Evolutionary conservation across 2,329 filamentous ascomycete genomes (phyloP).

Genomic region (Fusarium duplospermum): DNA sequence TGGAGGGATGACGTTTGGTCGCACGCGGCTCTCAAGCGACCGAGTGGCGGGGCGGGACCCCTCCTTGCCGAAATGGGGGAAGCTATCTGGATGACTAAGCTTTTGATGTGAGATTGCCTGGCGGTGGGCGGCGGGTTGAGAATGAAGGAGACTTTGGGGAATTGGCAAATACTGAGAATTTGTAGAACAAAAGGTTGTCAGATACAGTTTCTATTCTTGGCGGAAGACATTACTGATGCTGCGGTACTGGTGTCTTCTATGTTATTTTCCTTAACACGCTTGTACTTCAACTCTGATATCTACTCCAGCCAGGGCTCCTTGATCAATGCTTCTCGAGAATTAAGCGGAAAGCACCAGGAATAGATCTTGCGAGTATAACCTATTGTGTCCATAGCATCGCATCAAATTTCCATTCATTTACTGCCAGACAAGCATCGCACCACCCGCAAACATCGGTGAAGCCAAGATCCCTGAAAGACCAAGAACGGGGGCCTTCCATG

Average conservation of each 20-base stretch:
- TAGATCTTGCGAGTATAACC: background rate
- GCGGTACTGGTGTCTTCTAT: background rate
- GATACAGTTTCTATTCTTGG: background rate
- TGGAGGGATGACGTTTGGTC: slow-evolving; percentile 43
- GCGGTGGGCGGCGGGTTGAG: background rate
- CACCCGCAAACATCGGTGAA: background rate
- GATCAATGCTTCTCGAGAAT: background rate
- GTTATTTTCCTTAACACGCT: background rate
- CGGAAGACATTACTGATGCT: background rate
- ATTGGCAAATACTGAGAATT: background rate
- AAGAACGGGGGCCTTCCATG: background rate
- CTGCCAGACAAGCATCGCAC: background rate
- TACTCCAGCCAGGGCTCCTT: background rate
- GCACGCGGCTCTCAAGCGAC: slow-evolving; percentile 30
- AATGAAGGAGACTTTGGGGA: background rate
- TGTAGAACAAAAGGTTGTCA: background rate
- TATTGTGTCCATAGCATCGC: background rate
- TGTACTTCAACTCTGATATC: background rate
- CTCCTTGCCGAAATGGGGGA: slow-evolving; percentile 9
- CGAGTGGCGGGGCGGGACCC: slow-evolving; percentile 16
- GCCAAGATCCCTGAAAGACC: background rate
- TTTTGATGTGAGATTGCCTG: background rate
- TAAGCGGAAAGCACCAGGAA: background rate
- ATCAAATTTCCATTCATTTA: background rate
- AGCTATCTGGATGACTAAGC: slow-evolving; percentile 1